Conservation (phyloP, 1,284 basidiomycete genomes). For the Exobasidium rhododendri region DNA sequence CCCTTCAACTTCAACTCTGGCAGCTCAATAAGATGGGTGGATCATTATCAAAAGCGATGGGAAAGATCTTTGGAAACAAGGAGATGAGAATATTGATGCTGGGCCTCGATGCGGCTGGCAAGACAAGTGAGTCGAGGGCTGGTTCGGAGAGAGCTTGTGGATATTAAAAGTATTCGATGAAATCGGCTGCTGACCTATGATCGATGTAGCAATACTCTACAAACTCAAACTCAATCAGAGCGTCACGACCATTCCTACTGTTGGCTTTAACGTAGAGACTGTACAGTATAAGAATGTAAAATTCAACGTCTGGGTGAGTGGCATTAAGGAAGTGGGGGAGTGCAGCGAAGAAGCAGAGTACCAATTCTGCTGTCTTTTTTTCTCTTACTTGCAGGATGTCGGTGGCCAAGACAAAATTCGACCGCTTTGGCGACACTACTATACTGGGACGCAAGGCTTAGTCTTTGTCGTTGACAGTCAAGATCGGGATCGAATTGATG, state of each 20-base stretch:
- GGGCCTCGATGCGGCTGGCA: constrained; percentile 90
- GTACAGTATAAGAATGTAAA: constrained; percentile 99
- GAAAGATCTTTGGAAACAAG: constrained; percentile 55
- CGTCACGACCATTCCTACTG: constrained; percentile 98
- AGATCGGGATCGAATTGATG: constrained; percentile 97
- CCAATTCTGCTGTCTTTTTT: not conserved
- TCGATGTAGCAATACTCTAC: constrained; percentile 73
- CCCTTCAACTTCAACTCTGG: too few relatives aligned
- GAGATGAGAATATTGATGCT: constrained; percentile 63
- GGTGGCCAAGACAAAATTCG: constrained; percentile 69
- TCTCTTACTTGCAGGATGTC: constrained; percentile 64
- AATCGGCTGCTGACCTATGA: constrained; percentile 1
- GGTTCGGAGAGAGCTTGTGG: not conserved
- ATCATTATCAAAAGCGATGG: constrained; percentile 54
- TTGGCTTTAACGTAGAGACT: constrained; percentile 79
- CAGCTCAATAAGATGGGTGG: constrained; percentile 53
- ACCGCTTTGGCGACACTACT: constrained; percentile 99
- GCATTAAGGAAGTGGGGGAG: not conserved
- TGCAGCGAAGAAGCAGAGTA: not conserved
- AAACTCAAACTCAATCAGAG: constrained; percentile 99
- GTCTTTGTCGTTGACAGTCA: constrained; percentile 99
- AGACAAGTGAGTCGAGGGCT: constrained; percentile 29
- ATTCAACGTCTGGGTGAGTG: constrained; percentile 85
- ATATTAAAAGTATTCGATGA: not conserved
- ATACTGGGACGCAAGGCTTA: constrained; percentile 99